phyloP scores from a whole-genome alignment of 495 filamentous ascomycete genomes.

The Aspergillus olivimuriae region DNA sequence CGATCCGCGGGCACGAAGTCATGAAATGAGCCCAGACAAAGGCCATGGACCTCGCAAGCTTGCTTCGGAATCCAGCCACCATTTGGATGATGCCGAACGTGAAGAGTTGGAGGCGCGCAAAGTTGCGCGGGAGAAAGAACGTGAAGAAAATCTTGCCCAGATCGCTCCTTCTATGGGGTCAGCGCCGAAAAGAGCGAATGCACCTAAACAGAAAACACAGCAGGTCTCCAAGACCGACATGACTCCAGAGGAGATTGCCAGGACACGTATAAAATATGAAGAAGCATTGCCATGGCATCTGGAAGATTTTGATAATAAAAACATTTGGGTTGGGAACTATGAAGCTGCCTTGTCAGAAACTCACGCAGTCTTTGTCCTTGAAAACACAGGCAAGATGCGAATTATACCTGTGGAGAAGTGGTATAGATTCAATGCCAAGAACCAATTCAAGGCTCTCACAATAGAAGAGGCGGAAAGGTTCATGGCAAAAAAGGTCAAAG shows the following conservation, averaged over 20 bases:
- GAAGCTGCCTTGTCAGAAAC: slow-evolving; percentile 76
- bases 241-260: slow-evolving; percentile 74
- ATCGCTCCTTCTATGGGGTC: slow-evolving; percentile 69
- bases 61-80: slow-evolving; percentile 24
- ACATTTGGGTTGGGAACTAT: slow-evolving; percentile 87
- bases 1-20: slow-evolving; percentile 68
- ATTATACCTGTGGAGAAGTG: slow-evolving; percentile 91
- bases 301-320: slow-evolving; percentile 91
- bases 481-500: slow-evolving; percentile 66
- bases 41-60: slow-evolving; percentile 37
- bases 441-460: slow-evolving; percentile 70
- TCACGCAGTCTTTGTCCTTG: slow-evolving; percentile 67
- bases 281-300: slow-evolving; percentile 94
- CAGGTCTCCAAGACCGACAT: slow-evolving; percentile 71
- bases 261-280: slow-evolving; percentile 79
- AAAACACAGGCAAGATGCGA: slow-evolving; percentile 55
- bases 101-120: slow-evolving; percentile 65
- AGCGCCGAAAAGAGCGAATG: slow-evolving; percentile 53
- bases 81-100: slow-evolving; percentile 57
- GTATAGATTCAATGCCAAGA: slow-evolving; percentile 85
- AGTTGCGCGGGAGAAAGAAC: slow-evolving; percentile 73
- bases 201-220: slow-evolving; percentile 58
- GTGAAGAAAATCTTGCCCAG: slow-evolving; percentile 75
- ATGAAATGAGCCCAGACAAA: slow-evolving; percentile 33
- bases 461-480: slow-evolving; percentile 81